phyloP scores from a whole-genome alignment of 257 asterid genomes.

The Solanum tacnaense region DNA sequence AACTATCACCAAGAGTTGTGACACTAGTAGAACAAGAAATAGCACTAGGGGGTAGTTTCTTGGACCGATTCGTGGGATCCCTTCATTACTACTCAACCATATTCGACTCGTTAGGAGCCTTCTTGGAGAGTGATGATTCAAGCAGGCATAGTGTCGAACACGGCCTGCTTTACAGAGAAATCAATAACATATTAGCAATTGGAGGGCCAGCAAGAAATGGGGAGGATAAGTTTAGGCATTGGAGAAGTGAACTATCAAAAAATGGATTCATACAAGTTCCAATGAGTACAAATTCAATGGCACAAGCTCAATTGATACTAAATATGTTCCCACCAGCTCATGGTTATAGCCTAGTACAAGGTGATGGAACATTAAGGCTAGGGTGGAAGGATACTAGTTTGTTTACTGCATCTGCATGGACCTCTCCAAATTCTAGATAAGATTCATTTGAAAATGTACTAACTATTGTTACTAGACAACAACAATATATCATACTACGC shows the following conservation, averaged over 20 bases:
- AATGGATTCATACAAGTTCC: slow-evolving; percentile 48
- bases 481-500: not conserved
- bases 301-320: slow-evolving; percentile 68
- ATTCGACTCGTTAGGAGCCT: slow-evolving; percentile 66
- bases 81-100: slow-evolving; percentile 71
- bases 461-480: not conserved
- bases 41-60: slow-evolving; percentile 47
- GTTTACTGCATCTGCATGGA: slow-evolving; percentile 83
- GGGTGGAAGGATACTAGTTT: slow-evolving; percentile 83
- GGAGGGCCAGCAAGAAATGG: slow-evolving; percentile 89
- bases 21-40: slow-evolving; percentile 76
- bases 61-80: slow-evolving; percentile 71
- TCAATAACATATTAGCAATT: slow-evolving; percentile 56
- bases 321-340: slow-evolving; percentile 54
- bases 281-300: slow-evolving; percentile 65
- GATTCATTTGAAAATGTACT: not conserved
- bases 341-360: slow-evolving; percentile 64
- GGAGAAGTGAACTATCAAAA: slow-evolving; percentile 55
- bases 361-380: slow-evolving; percentile 70
- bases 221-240: slow-evolving; percentile 57
- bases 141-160: slow-evolving; percentile 49
- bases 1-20: slow-evolving; percentile 41
- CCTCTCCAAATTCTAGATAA: slow-evolving; percentile 28
- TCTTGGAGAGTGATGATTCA: slow-evolving; percentile 29
- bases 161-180: slow-evolving; percentile 45